Base-by-base conservation (phyloP, 495 filamentous ascomycete species). In the Annulohypoxylon maeteangense region DNA sequence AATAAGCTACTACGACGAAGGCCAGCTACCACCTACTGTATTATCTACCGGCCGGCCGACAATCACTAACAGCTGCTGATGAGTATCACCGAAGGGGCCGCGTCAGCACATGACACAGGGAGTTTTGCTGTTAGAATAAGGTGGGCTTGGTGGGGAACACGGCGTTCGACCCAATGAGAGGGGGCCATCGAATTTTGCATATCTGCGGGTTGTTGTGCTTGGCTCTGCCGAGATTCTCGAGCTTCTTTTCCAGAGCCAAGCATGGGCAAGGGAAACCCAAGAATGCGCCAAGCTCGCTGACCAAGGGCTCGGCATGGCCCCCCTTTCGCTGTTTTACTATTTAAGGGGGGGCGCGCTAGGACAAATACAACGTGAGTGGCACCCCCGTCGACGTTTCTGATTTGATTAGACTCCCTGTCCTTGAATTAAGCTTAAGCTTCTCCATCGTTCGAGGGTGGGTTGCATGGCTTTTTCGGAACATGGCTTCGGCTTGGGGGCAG, bases 371-470 rank as follows among this genome's bases (percentile, higher is more conserved):
- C 50, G 47, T 40, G 27, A 47, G 65, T 65, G 65, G 65, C 65
- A 27, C 70, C 50, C 61, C 29, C 27, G 38, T 18, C 40, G 34
- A 71, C 68, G 65, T 62, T 65, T 73, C 61, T 73, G 65, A 73
- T 73, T 73, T 58, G 70, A 65, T 53, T 23, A 73, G 3, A 54
- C 40, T 42, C 70, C 70, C 34, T 73, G 70, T 73, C 70, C 65
- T 73, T 63, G 70, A 73, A 73, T 73, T 73, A 73, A 73, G 70
- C 70, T 73, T 73, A 73, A 73, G 70, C 70, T 73, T 60, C 65
- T 68, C 70, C 65, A 73, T 73, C 70, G 48, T 65, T 68, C 55
- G 48, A 68, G 34, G 54, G 54, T 23, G 70, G 70, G 65, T 65
- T 73, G 65, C 70, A 68, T 73, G 47, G 65, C 55, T 68, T n/a